Evolutionary conservation across 352 stramenopile genomes (phyloP), one percentile per base, ranked within the genome.

Genomic region (Globisporangium middletonii): DNA sequence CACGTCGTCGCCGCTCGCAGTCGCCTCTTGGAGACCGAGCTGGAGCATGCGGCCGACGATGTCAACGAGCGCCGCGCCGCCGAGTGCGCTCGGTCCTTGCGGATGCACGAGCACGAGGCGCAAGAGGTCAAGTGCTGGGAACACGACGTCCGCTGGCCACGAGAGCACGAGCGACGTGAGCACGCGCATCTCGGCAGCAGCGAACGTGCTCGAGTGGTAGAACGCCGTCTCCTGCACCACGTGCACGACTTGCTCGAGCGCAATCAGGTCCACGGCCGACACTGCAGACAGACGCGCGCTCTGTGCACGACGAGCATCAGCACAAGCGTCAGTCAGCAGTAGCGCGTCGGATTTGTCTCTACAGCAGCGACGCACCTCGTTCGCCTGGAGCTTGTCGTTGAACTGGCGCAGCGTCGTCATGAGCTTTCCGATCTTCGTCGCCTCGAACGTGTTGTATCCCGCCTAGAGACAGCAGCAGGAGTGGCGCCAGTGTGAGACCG

Each of bases 201-300:
- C 65, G 44, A 98, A 89, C 5, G 78, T 85, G 55, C 79, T 96
- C 7, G 90, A 94, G 74, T 98, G 95, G 68, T 98, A 98, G 38
- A 88, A 92, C 19, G 77, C 75, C 18, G 85, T 95, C 43, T 94
- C 68, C 48, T 94, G 83, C 26, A 96, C 73, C 0, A 77, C 88
- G 18, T 68, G 70, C 7, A 86, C 69, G 16, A 88, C 65, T 28
- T 83, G 59, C 18, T 86, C 77, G 2, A 96, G 67, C 27, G 68
- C 63, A 38, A 75, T 75, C 26, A 93, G 46, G 28, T 96, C 79
- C 1, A 62, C 62, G 8, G 81, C 72, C 15, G 50, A 61, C 1
- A 93, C 62, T 45, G 53, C 55, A 30, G 66, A 59, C 57, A 62
- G 44, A 15, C 45, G 60, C 27, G 27, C 41, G 23, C 19, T 23